Percentiles rank a stretch among this genome's conserved stretches.
These are phyloP conservation scores for Tetrahymena malaccensis DNA, from an alignment of 73 alveolate genomes.

Conservation along the genomic window DNA sequence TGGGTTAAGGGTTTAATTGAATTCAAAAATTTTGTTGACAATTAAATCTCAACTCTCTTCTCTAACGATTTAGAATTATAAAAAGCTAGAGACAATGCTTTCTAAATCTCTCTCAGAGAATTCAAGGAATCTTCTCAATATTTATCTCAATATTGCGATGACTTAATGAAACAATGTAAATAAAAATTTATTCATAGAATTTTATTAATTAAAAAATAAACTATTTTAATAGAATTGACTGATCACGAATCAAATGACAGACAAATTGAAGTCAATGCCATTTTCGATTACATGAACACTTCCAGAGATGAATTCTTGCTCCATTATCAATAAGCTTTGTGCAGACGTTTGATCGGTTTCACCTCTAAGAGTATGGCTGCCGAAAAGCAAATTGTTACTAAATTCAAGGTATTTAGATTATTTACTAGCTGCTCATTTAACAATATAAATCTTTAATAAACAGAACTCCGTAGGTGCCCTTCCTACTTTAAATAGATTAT, in stretches of 20 bases:
- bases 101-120: neutral
- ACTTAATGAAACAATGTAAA: neutral
- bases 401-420: neutral
- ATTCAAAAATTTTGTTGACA: neutral
- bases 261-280: neutral
- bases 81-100: neutral
- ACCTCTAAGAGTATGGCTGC: neutral
- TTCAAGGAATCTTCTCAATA: neutral
- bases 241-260: neutral
- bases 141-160: neutral
- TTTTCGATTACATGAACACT: neutral
- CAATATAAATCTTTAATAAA: neutral
- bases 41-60: neutral
- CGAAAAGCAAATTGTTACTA: neutral
- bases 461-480: neutral
- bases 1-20: neutral
- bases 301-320: neutral
- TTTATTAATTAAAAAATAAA: no score
- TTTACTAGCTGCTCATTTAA: neutral
- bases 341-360: neutral
- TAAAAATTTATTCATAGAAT: neutral
- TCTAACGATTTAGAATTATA: neutral
- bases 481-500: neutral
- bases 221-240: neutral
- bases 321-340: neutral